Evolutionary conservation across 2,329 filamentous ascomycete species (phyloP), one percentile per base, ranked within the genome.

Genomic region (Endothia cerciana): DNA sequence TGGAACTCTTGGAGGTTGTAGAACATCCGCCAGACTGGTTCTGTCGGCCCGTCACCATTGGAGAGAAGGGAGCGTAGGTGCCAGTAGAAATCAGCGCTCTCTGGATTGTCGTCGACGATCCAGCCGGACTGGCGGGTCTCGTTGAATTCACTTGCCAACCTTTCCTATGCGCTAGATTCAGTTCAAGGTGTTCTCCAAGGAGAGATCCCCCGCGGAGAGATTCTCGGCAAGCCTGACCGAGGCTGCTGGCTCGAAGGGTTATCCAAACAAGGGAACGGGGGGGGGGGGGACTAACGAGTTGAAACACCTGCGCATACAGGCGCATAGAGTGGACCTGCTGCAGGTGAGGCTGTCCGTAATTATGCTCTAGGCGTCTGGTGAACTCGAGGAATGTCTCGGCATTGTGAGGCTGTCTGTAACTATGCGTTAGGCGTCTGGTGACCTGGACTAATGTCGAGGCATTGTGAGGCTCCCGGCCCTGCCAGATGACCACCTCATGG

Each of bases 1-100:
- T 62, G 66, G 11, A 68, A 38, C 3, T 60, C 36, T 28, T 53
- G 25, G 22, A 68, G 47, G 28, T 56, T 55, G 51, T 51, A n/a
- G 5, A 63, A 19, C 10, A 47, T n/a, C 4, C 49, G 28, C 63
- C 58, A 60, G 13, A 51, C 28, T 13, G 58, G 63, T 2, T 65
- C 58, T 5, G 40, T 28, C 17, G 58, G 63, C 13, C 57, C 15
- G 17, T 41, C 4, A 5, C 55, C 62, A 11, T 17, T 40, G 13
- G 55, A 43, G 4, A 60, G 55, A 17, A 56, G 43, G 3, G 19
- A n/a, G 11, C 36, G 17, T 25, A 58, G 28, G 17, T 53, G 40
- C n/a, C 15, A 10, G 51, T 57, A 7, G 17, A 15, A 22, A 13
- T 53, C 36, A 30, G 30, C 47, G 19, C 22, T 25, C 7, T 6